These are phyloP conservation scores for Dipteronia sinensis DNA, from an alignment of 345 rosid species.

Conservation along the genomic window DNA sequence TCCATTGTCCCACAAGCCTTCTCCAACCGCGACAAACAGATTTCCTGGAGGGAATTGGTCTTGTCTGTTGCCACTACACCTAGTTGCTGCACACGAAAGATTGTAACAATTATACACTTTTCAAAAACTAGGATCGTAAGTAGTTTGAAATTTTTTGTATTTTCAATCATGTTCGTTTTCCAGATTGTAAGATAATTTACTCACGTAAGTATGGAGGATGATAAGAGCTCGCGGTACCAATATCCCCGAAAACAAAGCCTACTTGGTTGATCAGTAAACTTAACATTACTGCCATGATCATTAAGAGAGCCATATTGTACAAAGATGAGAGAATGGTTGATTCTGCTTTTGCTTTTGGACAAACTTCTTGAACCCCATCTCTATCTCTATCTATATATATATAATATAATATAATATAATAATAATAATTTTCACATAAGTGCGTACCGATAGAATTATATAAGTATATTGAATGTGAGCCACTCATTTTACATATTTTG, in stretches of 20 bases:
- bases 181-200: neutral
- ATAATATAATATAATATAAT: no score
- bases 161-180: no score
- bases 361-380: neutral
- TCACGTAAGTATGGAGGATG: constrained; percentile 37
- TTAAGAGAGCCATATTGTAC: neutral
- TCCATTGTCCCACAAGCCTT: constrained; percentile 41
- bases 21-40: constrained; percentile 31
- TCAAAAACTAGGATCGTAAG: no score
- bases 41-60: constrained; percentile 36
- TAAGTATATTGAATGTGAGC: no score
- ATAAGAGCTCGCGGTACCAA: constrained; percentile 32
- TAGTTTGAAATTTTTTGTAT: neutral
- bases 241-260: constrained; percentile 22
- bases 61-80: constrained; percentile 29
- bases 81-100: constrained; percentile 23
- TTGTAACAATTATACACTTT: no score
- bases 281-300: neutral
- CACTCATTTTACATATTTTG: no score
- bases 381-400: constrained; percentile 4
- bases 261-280: constrained; percentile 11
- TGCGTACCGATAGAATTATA: no score
- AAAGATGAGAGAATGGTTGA: neutral
- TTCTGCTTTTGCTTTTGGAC: neutral
- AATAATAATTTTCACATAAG: no score